These are phyloP conservation scores for Arthrobotrys pseudoclavata DNA, from an alignment of 2,329 filamentous ascomycete genomes.

Conservation along the genomic window DNA sequence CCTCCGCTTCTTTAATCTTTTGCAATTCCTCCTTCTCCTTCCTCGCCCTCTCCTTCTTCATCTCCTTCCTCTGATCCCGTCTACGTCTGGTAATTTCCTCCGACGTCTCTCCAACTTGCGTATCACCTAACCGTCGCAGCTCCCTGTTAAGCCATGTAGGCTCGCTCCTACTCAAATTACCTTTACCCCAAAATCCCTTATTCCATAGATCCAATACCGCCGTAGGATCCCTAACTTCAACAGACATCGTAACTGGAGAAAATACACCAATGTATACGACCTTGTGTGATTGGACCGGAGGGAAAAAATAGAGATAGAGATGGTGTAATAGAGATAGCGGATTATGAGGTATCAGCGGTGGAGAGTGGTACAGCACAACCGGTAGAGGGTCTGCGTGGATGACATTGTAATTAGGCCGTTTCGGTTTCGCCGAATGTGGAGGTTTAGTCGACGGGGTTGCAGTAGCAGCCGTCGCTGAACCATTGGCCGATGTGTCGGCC, in stretches of 20 bases:
- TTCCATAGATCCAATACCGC: slow-evolving; percentile 90
- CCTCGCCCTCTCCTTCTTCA: slow-evolving; percentile 92
- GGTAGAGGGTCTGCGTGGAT: slow-evolving; percentile 87
- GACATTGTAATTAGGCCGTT: slow-evolving; percentile 75
- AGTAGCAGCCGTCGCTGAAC: slow-evolving; percentile 51
- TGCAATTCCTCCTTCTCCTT: slow-evolving; percentile 87
- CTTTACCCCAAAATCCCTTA: slow-evolving; percentile 97
- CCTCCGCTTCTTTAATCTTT: slow-evolving; percentile 70
- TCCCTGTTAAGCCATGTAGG: slow-evolving; percentile 91
- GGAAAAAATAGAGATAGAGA: slow-evolving; percentile 79
- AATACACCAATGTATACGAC: slow-evolving; percentile 80
- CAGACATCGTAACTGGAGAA: slow-evolving; percentile 82
- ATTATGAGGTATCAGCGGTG: slow-evolving; percentile 90
- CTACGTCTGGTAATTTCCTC: slow-evolving; percentile 84
- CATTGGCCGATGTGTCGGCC: slow-evolving; percentile 58
- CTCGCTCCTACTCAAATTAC: slow-evolving; percentile 91
- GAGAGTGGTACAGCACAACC: slow-evolving; percentile 84
- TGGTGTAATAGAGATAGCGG: slow-evolving; percentile 88
- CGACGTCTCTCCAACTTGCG: slow-evolving; percentile 78
- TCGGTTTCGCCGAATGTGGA: slow-evolving; percentile 64
- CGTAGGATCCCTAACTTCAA: slow-evolving; percentile 83
- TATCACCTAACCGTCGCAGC: slow-evolving; percentile 73
- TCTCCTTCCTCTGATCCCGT: slow-evolving; percentile 82
- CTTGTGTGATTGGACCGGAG: slow-evolving; percentile 75
- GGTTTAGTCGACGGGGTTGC: slow-evolving; percentile 60